A percentile compares a stretch with the other conserved stretches of the same genome.
phyloP scores from a whole-genome alignment of 306 rosid species.

The Inga laurina region DNA sequence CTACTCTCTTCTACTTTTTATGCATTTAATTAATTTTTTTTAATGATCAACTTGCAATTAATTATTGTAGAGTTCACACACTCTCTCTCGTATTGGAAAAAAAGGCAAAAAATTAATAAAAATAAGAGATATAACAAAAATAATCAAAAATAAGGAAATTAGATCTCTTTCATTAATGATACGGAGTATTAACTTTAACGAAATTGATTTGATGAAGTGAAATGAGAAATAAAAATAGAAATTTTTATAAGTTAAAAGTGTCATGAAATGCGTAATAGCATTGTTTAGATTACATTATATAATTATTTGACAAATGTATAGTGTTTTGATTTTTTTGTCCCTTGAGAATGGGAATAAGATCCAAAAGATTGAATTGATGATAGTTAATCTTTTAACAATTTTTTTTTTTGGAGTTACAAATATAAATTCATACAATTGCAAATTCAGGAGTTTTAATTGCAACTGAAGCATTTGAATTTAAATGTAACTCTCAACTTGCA shows the following conservation, averaged over 20 bases:
- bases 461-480: too few relatives aligned
- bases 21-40: neutral
- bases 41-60: neutral
- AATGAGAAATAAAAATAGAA: neutral
- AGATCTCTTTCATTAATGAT: neutral
- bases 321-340: too few relatives aligned
- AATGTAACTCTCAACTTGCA: neutral
- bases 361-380: too few relatives aligned
- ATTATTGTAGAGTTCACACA: neutral
- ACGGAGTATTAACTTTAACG: neutral
- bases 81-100: neutral
- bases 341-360: neutral
- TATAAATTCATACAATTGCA: too few relatives aligned
- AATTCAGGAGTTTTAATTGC: neutral
- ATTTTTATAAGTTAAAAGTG: neutral
- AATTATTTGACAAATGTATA: too few relatives aligned
- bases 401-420: neutral
- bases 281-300: too few relatives aligned
- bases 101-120: neutral
- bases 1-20: neutral
- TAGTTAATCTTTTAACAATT: neutral
- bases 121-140: neutral
- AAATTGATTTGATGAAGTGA: neutral
- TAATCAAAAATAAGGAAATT: neutral
- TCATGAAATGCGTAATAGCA: too few relatives aligned